Percentiles rank a stretch among this genome's conserved stretches.
These are phyloP conservation scores for Xylaria sp. DNA, from an alignment of 2,329 filamentous ascomycete species.

Conservation along the genomic window DNA sequence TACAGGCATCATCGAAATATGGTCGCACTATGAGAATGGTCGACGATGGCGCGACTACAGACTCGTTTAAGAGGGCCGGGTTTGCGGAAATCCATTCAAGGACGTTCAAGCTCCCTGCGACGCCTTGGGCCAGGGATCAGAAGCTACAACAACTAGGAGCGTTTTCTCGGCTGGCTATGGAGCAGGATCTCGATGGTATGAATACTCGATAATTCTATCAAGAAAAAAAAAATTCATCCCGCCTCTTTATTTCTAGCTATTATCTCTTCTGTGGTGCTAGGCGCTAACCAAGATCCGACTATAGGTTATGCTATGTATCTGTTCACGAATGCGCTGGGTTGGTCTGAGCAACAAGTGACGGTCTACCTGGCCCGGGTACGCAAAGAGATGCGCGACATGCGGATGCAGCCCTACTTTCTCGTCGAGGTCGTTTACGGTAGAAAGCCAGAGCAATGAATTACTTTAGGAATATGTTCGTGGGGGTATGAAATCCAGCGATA, in stretches of 20 bases:
- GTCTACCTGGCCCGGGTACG: slow-evolving; percentile 40
- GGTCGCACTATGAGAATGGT: slow-evolving; percentile 60
- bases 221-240: neutral
- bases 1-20: slow-evolving; percentile 44
- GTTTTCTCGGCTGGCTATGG: slow-evolving; percentile 43
- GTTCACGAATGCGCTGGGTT: slow-evolving; percentile 44
- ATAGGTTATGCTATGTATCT: slow-evolving; percentile 45
- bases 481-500: neutral
- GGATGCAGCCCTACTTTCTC: slow-evolving; percentile 43
- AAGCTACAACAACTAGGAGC: slow-evolving; percentile 45
- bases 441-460: slow-evolving; percentile 32
- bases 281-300: slow-evolving; percentile 7
- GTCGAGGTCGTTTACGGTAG: slow-evolving; percentile 41
- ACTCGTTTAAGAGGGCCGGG: slow-evolving; percentile 63
- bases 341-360: slow-evolving; percentile 40
- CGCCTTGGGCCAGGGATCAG: slow-evolving; percentile 47
- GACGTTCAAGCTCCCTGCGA: slow-evolving; percentile 58
- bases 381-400: slow-evolving; percentile 40
- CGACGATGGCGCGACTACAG: slow-evolving; percentile 62
- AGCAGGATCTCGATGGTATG: slow-evolving; percentile 47
- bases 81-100: slow-evolving; percentile 66
- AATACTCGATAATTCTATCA: neutral
- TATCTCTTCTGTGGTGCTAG: neutral
- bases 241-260: neutral
- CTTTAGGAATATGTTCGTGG: neutral